phyloP scores from a whole-genome alignment of 1,139 yeast species.

The Kodamaea alishanica region DNA sequence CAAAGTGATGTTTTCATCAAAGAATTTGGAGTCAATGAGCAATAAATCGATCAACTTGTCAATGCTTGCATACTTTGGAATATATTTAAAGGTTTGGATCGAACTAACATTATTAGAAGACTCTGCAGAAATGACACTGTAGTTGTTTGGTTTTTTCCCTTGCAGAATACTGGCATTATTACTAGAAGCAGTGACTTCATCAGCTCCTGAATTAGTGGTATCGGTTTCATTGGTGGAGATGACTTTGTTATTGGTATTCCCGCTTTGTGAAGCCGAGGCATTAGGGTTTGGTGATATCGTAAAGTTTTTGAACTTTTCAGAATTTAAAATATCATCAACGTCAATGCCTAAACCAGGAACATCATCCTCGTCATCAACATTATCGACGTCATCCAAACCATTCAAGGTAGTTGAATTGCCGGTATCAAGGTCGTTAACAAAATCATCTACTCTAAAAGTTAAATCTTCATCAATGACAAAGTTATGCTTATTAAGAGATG shows the following conservation, averaged over 20 bases:
- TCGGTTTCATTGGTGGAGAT: neutral
- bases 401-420: constrained; percentile 18
- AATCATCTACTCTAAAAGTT: constrained; percentile 39
- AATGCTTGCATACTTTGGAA: constrained; percentile 42
- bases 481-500: constrained; percentile 24
- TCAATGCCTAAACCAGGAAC: constrained; percentile 44
- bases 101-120: constrained; percentile 9
- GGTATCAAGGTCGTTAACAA: constrained; percentile 30
- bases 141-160: constrained; percentile 12
- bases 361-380: constrained; percentile 36
- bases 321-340: constrained; percentile 43
- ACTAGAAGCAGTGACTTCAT: neutral
- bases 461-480: constrained; percentile 33
- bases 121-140: constrained; percentile 15
- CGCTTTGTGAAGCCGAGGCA: constrained; percentile 1
- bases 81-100: constrained; percentile 20
- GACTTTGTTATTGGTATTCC: neutral
- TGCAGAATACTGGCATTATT: constrained; percentile 2
- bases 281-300: constrained; percentile 21
- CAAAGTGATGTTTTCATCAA: constrained; percentile 35
- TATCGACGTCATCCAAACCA: constrained; percentile 25
- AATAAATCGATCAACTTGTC: constrained; percentile 43
- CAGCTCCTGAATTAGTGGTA: neutral
- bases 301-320: constrained; percentile 40
- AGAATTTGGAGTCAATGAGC: constrained; percentile 37